These are phyloP conservation scores for Fistulina hepatica DNA, from an alignment of 1,284 basidiomycete species.

Conservation along the genomic window DNA sequence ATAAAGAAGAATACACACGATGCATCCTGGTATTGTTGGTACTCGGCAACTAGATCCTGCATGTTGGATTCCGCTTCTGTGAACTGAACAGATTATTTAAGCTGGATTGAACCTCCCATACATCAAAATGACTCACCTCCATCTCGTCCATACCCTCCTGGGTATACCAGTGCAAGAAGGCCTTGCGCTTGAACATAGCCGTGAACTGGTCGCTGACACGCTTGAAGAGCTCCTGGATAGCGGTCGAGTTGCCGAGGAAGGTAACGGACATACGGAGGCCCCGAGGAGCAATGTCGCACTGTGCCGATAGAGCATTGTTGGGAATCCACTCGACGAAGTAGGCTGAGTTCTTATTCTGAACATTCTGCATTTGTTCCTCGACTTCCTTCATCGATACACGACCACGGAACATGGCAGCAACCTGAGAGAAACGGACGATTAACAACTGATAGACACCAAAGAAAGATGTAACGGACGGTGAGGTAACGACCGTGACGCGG, in stretches of 20 bases:
- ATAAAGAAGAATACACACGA: constrained; percentile 42
- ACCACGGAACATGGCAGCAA: constrained; percentile 96
- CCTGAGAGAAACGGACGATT: constrained; percentile 31
- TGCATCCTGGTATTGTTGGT: constrained; percentile 96
- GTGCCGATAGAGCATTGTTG: constrained; percentile 93
- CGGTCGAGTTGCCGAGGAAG: constrained; percentile 95
- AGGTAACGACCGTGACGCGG: constrained; percentile 92
- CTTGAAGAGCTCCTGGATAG: constrained; percentile 97
- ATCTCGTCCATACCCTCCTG: constrained; percentile 99
- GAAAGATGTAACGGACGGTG: constrained; percentile 42
- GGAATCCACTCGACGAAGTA: constrained; percentile 99
- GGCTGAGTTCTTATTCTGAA: constrained; percentile 94
- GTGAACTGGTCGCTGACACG: constrained; percentile 96
- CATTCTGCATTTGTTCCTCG: constrained; percentile 96
- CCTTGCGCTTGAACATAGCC: constrained; percentile 98
- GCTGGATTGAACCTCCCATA: not conserved
- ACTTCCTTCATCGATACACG: constrained; percentile 99
- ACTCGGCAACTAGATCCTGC: constrained; percentile 89
- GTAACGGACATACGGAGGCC: constrained; percentile 95
- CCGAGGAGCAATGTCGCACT: constrained; percentile 91
- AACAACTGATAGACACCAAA: not conserved
- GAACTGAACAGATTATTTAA: constrained; percentile 39
- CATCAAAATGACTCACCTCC: constrained; percentile 45
- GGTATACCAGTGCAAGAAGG: constrained; percentile 99
- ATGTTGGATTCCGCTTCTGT: constrained; percentile 96